Evolutionary conservation across 75 land plant species (phyloP), one percentile per base, ranked within the genome.

Genomic region (Pinus tabuliformis): DNA sequence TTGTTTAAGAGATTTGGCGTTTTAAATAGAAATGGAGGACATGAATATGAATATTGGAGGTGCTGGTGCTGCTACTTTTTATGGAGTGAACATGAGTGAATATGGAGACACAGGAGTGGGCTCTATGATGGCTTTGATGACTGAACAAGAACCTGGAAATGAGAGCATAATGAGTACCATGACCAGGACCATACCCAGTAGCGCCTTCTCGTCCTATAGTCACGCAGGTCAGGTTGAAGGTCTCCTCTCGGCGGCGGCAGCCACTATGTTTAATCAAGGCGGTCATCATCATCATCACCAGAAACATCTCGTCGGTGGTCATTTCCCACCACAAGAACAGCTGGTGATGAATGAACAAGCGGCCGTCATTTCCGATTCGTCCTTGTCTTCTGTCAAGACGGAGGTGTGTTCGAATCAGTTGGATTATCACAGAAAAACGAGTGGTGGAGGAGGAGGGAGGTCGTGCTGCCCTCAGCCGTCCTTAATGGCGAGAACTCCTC

Each of bases 221-320:
- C 33, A 68, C n/a, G 71, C 18, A 3, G 37, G 45, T 39, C 45
- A 68, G 37, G 71, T 68, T 3, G 45, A 37, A 18, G 45, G 49
- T 68, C 71, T 68, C 11, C 71, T 68, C 52, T 49, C 52, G 52
- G n/a, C 71, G 42, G 71, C 71, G 21, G 49, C 52, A 42, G 49
- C 49, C 71, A 42, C 42, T 37, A 37, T 37, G n/a, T 16, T 37
- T 64, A 45, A 45, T 7, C 49, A 21, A 68, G 71, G 45, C 1
- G 71, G 42, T 37, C 61, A 59, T 64, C 68, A 64, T 64, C 68
- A 64, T 64, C 68, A 64, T 64, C n/a, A n/a, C n/a, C 36, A 33
- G 7, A 64, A 64, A 18, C 68, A 64, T 64, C 68, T 64, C 36
- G 37, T 64, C 68, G 68, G 68, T 64, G 71, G 71, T 68, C 71